phyloP scores from a whole-genome alignment of 2,329 filamentous ascomycete genomes.

The Plectosphaerella plurivora region DNA sequence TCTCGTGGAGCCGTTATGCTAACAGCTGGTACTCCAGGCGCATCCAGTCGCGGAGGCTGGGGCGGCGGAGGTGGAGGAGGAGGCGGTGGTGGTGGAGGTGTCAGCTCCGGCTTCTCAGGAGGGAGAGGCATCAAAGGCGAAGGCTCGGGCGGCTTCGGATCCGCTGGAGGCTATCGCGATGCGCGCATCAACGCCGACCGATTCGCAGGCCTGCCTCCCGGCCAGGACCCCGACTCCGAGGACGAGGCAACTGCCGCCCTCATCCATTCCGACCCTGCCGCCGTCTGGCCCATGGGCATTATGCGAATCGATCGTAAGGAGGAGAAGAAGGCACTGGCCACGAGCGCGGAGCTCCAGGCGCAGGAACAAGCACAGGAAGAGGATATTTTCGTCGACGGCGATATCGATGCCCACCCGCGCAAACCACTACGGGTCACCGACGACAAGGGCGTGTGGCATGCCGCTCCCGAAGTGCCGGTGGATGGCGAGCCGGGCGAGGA shows the following conservation, averaged over 20 bases:
- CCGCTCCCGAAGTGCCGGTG: conserved; percentile 32
- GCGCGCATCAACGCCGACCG: conserved; percentile 52
- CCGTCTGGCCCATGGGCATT: conserved; percentile 51
- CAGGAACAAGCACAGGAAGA: conserved; percentile 44
- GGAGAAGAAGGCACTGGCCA: conserved; percentile 47
- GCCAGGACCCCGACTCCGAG: conserved; percentile 14
- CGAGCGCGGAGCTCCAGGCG: conserved; percentile 53
- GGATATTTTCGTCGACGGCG: conserved; percentile 39
- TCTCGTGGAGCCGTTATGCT: not conserved
- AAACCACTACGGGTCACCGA: conserved; percentile 12
- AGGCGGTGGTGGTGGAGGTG: conserved; percentile 18
- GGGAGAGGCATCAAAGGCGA: conserved; percentile 26
- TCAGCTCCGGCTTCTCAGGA: conserved; percentile 17
- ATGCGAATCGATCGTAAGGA: conserved; percentile 50
- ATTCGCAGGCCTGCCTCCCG: conserved; percentile 38
- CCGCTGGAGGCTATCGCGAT: conserved; percentile 31
- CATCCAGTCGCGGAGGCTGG: conserved; percentile 11
- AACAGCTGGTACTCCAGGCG: conserved; percentile 5
- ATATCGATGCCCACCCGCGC: conserved; percentile 7
- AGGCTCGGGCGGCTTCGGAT: conserved; percentile 31
- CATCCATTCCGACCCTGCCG: conserved; percentile 9
- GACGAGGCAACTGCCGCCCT: conserved; percentile 17
- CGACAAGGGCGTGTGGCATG: conserved; percentile 38
- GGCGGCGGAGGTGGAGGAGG: conserved; percentile 19
- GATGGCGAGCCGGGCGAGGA: conserved; percentile 41